Percentiles rank a stretch among this genome's conserved stretches.
Evolutionary conservation across 164 flowering plant species (phyloP).

Genomic region (Tinospora cordifolia): DNA sequence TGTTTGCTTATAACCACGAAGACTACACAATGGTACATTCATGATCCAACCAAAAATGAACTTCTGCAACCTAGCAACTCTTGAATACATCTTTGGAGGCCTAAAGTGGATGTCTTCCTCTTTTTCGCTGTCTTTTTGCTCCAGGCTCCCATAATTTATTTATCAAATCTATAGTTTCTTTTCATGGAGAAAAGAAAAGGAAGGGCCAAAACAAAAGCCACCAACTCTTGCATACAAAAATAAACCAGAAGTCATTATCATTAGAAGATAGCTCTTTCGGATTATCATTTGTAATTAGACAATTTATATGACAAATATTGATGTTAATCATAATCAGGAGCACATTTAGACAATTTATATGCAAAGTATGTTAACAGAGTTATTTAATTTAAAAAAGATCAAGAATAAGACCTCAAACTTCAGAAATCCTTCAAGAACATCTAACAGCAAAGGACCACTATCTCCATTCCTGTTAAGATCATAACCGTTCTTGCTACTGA

Average conservation of each 20-base stretch:
- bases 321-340: background rate
- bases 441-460: slow-evolving; percentile 83
- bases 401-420: slow-evolving; percentile 73
- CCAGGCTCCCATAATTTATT: too few species aligned
- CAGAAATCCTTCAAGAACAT: slow-evolving; percentile 93
- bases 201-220: too few species aligned
- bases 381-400: background rate
- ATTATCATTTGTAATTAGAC: background rate
- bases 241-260: too few species aligned
- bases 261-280: too few species aligned
- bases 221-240: too few species aligned
- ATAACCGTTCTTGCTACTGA: slow-evolving; percentile 74
- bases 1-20: background rate
- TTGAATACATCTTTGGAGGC: too few species aligned
- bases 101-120: too few species aligned
- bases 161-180: too few species aligned
- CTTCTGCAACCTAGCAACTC: too few species aligned
- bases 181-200: too few species aligned
- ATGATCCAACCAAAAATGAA: background rate
- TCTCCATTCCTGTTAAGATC: slow-evolving; percentile 83
- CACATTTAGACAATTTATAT: background rate
- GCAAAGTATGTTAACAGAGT: background rate
- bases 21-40: background rate
- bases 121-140: too few species aligned
- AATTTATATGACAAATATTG: background rate